These are phyloP conservation scores for Moesziomyces parantarcticus DNA, from an alignment of 1,284 basidiomycete genomes.

Conservation along the genomic window DNA sequence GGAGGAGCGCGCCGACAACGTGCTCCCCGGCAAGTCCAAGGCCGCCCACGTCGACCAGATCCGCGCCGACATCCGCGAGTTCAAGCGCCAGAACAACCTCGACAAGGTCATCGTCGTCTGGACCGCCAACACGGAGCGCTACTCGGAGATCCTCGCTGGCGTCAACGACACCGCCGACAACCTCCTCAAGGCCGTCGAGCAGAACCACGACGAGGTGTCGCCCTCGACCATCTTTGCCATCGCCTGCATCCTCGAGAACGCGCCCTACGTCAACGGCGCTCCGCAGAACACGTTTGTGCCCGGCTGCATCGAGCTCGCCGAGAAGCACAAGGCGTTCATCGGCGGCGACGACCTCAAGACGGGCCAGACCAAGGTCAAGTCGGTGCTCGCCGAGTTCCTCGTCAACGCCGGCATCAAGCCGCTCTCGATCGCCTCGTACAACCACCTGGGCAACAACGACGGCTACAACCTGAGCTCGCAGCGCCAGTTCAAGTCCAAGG, in stretches of 20 bases:
- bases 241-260: conserved; percentile 92
- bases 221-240: conserved; percentile 96
- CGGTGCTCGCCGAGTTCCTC: conserved; percentile 95
- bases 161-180: conserved; percentile 95
- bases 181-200: conserved; percentile 83
- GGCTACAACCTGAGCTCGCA: conserved; percentile 90
- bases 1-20: conserved; percentile 91
- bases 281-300: conserved; percentile 99
- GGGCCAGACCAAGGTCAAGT: conserved; percentile 74
- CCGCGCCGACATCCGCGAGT: conserved; percentile 89
- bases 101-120: conserved; percentile 89
- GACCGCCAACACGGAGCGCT: conserved; percentile 99
- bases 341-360: conserved; percentile 96
- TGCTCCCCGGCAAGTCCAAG: conserved; percentile 87
- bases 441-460: conserved; percentile 99
- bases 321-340: conserved; percentile 89
- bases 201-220: conserved; percentile 89
- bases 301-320: conserved; percentile 91
- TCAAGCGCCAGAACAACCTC: conserved; percentile 85
- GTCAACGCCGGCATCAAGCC: conserved; percentile 99
- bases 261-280: conserved; percentile 96
- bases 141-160: conserved; percentile 91
- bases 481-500: conserved; percentile 96
- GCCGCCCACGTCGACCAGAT: conserved; percentile 90
- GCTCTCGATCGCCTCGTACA: conserved; percentile 94